Evolutionary conservation across 495 filamentous ascomycete genomes (phyloP), one percentile per base, ranked within the genome.

Genomic region (Penicillium canariense): DNA sequence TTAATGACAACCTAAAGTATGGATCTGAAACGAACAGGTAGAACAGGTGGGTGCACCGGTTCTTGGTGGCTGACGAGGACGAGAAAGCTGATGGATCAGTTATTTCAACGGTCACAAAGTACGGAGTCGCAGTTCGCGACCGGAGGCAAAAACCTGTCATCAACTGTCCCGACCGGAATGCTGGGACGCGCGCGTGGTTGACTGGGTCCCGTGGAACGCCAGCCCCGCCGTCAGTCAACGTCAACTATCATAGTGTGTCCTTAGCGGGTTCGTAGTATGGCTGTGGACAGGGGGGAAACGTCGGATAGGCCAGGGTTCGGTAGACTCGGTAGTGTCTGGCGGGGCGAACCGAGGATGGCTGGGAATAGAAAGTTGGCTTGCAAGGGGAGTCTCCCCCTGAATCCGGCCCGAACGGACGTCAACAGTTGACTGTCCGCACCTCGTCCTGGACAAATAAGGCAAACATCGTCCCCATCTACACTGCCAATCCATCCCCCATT

Each of bases 181-280:
- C 28, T 18, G 9, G 48, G 20, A 28, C 23, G 34, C 20, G 34
- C 20, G 31, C 43, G 43, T 46, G 23, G 22, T 26, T 32, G 25
- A 18, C n/a, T 5, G 25, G 17, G 34, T 39, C 38, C 34, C 48
- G 48, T 50, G 48, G 48, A 50, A 39, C 34, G n/a, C 8, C 38
- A 15, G 46, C 30, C 18, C 30, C 30, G n/a, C 28, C 30, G 15
- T 15, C 26, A n/a, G 27, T 30, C n/a, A n/a, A n/a, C n/a, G n/a
- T n/a, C n/a, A n/a, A n/a, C n/a, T n/a, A n/a, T n/a, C n/a, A 32
- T 32, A 32, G 30, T 32, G 30, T 32, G 30, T n/a, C n/a, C n/a
- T n/a, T n/a, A n/a, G n/a, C n/a, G n/a, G n/a, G n/a, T n/a, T n/a
- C n/a, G n/a, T n/a, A n/a, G n/a, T n/a, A n/a, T n/a, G n/a, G n/a